These are phyloP conservation scores for Ophiocordyceps unilateralis DNA, from an alignment of 2,329 filamentous ascomycete species.

Conservation along the genomic window DNA sequence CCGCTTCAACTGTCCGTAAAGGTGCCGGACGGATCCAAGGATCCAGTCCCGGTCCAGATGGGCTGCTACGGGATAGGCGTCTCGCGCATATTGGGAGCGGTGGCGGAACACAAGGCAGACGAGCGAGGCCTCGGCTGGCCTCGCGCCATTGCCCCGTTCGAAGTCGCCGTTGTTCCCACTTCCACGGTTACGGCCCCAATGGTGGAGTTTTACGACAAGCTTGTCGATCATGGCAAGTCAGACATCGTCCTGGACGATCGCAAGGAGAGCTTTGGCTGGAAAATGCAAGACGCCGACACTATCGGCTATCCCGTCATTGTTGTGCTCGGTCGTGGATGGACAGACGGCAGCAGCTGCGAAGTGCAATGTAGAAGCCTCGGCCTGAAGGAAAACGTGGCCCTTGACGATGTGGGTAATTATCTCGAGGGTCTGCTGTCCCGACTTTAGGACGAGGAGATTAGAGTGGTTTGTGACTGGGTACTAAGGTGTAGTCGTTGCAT, in stretches of 20 bases:
- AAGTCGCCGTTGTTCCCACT: conserved; percentile 47
- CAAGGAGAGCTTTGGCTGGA: conserved; percentile 55
- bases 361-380: conserved; percentile 60
- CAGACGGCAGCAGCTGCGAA: conserved; percentile 41
- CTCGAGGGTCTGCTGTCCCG: conserved; percentile 28
- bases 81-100: conserved; percentile 73
- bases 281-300: conserved; percentile 75
- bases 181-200: conserved; percentile 29
- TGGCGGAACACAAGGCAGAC: conserved; percentile 61
- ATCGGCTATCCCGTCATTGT: conserved; percentile 77
- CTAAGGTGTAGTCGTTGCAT: no score
- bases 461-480: neutral
- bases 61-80: conserved; percentile 93
- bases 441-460: conserved; percentile 23
- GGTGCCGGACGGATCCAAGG: conserved; percentile 11
- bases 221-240: conserved; percentile 22
- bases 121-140: conserved; percentile 74
- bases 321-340: conserved; percentile 59
- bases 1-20: conserved; percentile 51
- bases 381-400: conserved; percentile 39
- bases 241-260: conserved; percentile 66
- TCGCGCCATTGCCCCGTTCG: conserved; percentile 67
- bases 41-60: conserved; percentile 57
- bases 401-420: conserved; percentile 24
- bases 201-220: conserved; percentile 43